These are phyloP conservation scores for Gossypium turneri DNA, from an alignment of 345 rosid species.

Conservation along the genomic window DNA sequence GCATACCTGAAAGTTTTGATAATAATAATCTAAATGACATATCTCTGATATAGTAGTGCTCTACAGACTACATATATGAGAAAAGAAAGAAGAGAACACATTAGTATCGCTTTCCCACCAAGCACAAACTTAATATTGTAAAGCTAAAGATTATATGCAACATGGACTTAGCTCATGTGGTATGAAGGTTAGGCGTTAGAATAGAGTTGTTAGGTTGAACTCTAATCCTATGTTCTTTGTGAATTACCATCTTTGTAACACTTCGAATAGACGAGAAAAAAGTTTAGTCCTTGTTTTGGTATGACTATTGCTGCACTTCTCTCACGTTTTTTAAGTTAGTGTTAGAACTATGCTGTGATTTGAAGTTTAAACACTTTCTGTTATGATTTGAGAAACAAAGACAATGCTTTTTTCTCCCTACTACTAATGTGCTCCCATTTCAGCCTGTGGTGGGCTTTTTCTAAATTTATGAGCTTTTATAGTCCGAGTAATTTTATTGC, in stretches of 20 bases:
- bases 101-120: neutral
- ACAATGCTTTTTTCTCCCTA: neutral
- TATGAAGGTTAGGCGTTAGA: neutral
- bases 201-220: neutral
- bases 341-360: too few species aligned
- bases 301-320: neutral
- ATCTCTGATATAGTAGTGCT: neutral
- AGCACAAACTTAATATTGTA: neutral
- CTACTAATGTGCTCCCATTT: neutral
- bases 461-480: neutral
- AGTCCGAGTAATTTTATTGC: neutral
- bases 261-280: neutral
- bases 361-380: neutral
- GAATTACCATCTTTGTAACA: neutral
- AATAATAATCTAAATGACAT: neutral
- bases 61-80: neutral
- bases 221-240: neutral
- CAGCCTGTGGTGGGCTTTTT: neutral
- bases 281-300: neutral
- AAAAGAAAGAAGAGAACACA: neutral
- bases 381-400: neutral
- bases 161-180: neutral
- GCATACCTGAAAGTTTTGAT: neutral
- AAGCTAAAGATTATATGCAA: neutral
- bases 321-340: conserved; percentile 6